Base-by-base conservation (phyloP, 768 basidiomycete species). In the Pleurotus djamor region DNA sequence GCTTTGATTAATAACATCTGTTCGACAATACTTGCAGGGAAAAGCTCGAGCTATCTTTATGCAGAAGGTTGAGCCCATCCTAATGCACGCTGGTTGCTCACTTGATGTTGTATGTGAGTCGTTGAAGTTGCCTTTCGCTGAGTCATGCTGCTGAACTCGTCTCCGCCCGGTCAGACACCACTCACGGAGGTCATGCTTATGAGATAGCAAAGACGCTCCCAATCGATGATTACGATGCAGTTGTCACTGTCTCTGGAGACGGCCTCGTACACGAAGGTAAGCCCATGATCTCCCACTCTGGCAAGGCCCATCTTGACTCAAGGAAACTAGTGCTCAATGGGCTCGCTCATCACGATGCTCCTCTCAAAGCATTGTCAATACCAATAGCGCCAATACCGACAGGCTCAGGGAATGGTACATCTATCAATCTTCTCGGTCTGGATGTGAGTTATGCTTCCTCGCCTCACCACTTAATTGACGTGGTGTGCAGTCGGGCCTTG, bases 341-440 rank as follows among this genome's bases (percentile, higher is more conserved):
- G 2, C 84, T 94, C 58, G 85, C 89, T 2, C 75, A 85, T 56
- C 88, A 90, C 59, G 71, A 75, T 33, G 75, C 86, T 38, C 83
- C 88, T 1, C 69, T 74, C 37, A 77, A 76, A 49, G 92, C 89
- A 0, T 82, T 94, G 58, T 69, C 67, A 48, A 84, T 85, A 34
- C 91, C 94, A 1, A 72, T 96, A 28, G 85, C 86, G 0, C 91
- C 88, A 3, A 84, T 95, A 66, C 91, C 94, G 4, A 86, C 88
- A 14, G 92, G 92, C 2, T 91, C 91, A 10, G 92, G 88, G 4
- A 95, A 95, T 63, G 92, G 84, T 2, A 72, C 88, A 21, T 80
- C 87, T 28, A 69, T 94, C 28, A 93, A 92, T 65, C 69, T 94
- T 14, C 71, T 93, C 17, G 92, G 92, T n/a, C 61, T 80, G 21